Percentiles rank a stretch among this genome's conserved stretches.
These are phyloP conservation scores for Drechmeria coniospora DNA, from an alignment of 2,329 filamentous ascomycete genomes.

Conservation along the genomic window DNA sequence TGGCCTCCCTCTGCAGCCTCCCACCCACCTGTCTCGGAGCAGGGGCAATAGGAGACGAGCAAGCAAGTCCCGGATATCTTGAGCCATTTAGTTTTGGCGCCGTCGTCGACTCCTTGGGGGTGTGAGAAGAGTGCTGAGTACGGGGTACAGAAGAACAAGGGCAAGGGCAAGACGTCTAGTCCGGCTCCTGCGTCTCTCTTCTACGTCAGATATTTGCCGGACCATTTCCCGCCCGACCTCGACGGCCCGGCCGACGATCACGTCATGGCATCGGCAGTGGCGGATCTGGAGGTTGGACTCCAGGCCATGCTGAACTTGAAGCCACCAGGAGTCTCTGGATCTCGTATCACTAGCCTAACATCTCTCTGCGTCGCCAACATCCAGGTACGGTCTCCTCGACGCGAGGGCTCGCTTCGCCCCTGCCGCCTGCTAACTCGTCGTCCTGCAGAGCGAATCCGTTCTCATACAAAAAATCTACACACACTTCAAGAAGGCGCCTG, in stretches of 20 bases:
- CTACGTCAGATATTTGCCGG: not conserved
- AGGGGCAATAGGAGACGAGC: no score
- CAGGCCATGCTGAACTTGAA: slow-evolving; percentile 86
- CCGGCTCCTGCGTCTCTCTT: no score
- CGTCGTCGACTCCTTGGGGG: no score
- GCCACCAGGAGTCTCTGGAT: slow-evolving; percentile 84
- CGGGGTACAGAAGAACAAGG: no score
- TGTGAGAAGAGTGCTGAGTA: no score
- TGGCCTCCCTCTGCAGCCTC: slow-evolving; percentile 1
- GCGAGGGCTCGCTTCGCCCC: slow-evolving; percentile 5
- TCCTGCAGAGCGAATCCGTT: slow-evolving; percentile 67
- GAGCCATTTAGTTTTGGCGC: no score
- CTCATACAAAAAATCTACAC: slow-evolving; percentile 94
- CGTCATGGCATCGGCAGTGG: slow-evolving; percentile 65
- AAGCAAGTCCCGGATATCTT: no score
- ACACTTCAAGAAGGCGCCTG: slow-evolving; percentile 88
- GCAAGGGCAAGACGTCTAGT: no score
- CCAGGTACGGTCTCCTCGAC: slow-evolving; percentile 46
- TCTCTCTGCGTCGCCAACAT: slow-evolving; percentile 77
- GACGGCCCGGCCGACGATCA: slow-evolving; percentile 12
- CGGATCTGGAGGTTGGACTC: slow-evolving; percentile 78
- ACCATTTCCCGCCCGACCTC: no score
- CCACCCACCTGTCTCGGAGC: no score
- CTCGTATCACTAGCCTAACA: slow-evolving; percentile 79
- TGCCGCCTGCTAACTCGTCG: not conserved